Evolutionary conservation across 2,329 filamentous ascomycete genomes (phyloP), one percentile per base, ranked within the genome.

Genomic region (Penicillium frequentans): DNA sequence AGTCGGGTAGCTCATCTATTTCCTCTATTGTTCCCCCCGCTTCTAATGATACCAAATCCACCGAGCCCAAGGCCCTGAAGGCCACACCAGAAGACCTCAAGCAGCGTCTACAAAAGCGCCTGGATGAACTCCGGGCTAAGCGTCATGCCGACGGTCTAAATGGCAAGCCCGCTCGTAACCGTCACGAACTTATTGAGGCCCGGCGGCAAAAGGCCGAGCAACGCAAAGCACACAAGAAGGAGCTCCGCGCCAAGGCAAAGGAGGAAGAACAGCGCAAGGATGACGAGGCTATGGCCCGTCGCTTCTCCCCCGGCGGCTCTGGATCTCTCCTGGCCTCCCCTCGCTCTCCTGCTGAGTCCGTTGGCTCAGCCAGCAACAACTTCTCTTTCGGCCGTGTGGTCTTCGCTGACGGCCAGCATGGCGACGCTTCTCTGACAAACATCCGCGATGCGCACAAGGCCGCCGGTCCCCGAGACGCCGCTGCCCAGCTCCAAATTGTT

Each of bases 361-460:
- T 73, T 56, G 64, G 70, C 14, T 68, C 70, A 7, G 68, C 67
- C 51, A 70, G 82, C 61, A 88, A 86, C 69, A 90, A 88, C 77
- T 96, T 96, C 72, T 86, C 91, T 6, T 99, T 98, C 73, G 92
- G 93, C 31, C 88, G 91, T 35, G 87, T 99, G n/a, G 87, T 91
- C 11, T 99, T 98, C 72, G 85, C 85, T 5, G 93, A 98, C 70
- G 93, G 93, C 39, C 84, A 91, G 51, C 84, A 89, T 61, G 82
- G 96, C 49, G 90, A 93, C 50, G 84, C 90, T 59, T 86, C 88
- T 56, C 81, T 90, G 19, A 79, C 80, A 5, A 79, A 78, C 44
- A 77, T 89, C 19, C 75, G 90, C 16, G 87, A 88, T 53, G 83
- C 86, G 59, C 84, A 84, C 69, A 91, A 90, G 78, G 88, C 86